phyloP scores from a whole-genome alignment of 2,329 filamentous ascomycete species.

The Exophiala aquamarina region DNA sequence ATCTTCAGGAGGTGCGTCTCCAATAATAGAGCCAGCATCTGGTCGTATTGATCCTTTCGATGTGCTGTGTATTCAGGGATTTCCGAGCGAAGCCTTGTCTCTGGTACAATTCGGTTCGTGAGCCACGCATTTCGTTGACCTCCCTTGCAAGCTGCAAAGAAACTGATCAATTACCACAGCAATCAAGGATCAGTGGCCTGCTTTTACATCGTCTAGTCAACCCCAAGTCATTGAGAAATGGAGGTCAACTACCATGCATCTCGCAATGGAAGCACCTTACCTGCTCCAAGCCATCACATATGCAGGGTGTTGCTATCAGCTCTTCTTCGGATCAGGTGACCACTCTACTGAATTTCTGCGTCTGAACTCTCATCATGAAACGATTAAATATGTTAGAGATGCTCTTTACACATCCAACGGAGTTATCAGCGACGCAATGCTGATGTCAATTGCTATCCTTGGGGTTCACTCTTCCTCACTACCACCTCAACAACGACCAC shows the following conservation, averaged over 20 bases:
- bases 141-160: neutral
- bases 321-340: conserved; percentile 13
- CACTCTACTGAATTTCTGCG: conserved; percentile 3
- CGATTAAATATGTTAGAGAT: conserved; percentile 8
- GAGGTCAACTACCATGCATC: conserved; percentile 5
- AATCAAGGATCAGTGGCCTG: conserved; percentile 16
- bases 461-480: conserved; percentile 9
- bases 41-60: conserved; percentile 14
- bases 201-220: conserved; percentile 11
- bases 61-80: conserved; percentile 3
- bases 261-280: conserved; percentile 9
- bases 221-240: conserved; percentile 11
- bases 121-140: neutral
- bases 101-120: conserved; percentile 14
- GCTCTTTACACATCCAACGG: neutral
- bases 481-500: neutral
- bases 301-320: conserved; percentile 12
- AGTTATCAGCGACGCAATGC: conserved; percentile 8
- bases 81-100: conserved; percentile 3
- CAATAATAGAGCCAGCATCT: conserved; percentile 1
- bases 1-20: neutral
- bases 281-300: conserved; percentile 14
- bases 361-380: conserved; percentile 8
- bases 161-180: conserved; percentile 2
- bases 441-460: conserved; percentile 12